phyloP scores from a whole-genome alignment of 306 rosid genomes.

The Prunus dulcis region DNA sequence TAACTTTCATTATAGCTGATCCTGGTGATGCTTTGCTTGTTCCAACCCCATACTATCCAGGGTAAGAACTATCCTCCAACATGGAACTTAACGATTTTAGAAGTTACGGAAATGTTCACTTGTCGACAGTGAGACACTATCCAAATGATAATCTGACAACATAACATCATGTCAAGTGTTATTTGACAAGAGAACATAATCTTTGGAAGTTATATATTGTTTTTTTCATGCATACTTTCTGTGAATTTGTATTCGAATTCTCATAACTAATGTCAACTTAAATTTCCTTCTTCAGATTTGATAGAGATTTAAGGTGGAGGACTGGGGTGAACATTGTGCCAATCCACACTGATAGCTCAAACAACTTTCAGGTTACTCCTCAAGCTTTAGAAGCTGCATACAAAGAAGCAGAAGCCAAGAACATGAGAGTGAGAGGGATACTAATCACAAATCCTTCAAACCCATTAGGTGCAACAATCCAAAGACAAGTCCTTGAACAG shows the following conservation, averaged over 20 bases:
- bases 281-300: slow-evolving; percentile 50
- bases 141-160: background rate
- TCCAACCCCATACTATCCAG: slow-evolving; percentile 96
- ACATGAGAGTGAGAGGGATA: slow-evolving; percentile 60
- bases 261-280: background rate
- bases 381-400: slow-evolving; percentile 72
- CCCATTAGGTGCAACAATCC: slow-evolving; percentile 75
- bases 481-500: slow-evolving; percentile 47
- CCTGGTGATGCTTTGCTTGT: slow-evolving; percentile 89
- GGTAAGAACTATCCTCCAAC: slow-evolving; percentile 36
- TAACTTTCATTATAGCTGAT: slow-evolving; percentile 81
- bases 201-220: background rate
- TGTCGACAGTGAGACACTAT: background rate
- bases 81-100: background rate
- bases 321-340: slow-evolving; percentile 85
- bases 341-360: slow-evolving; percentile 75
- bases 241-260: background rate
- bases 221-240: background rate
- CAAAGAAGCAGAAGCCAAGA: slow-evolving; percentile 48
- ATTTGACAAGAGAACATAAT: background rate
- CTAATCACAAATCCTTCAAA: slow-evolving; percentile 91
- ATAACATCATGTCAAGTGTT: background rate
- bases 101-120: background rate
- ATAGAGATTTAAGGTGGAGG: slow-evolving; percentile 95
- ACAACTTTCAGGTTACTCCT: slow-evolving; percentile 72